A percentile compares a stretch with the other conserved stretches of the same genome.
phyloP scores from a whole-genome alignment of 225 moss, liverwort and hornwort species.

The Asterella californica region DNA sequence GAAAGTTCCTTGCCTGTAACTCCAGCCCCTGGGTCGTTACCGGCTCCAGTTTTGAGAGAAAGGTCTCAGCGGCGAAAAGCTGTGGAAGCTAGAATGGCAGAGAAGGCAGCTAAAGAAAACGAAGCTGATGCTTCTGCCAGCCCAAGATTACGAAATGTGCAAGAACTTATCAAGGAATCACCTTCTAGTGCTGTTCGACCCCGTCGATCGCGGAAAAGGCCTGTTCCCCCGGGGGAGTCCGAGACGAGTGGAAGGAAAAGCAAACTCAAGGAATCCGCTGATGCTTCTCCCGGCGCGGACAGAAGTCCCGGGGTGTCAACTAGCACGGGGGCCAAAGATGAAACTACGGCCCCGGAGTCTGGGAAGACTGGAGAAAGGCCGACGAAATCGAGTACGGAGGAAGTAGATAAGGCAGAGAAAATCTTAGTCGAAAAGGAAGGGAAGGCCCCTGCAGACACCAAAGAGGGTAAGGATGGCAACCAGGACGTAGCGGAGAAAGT shows the following conservation, averaged over 20 bases:
- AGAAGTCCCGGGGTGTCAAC: constrained; percentile 31
- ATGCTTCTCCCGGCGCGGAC: constrained; percentile 17
- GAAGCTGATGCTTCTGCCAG: constrained; percentile 23
- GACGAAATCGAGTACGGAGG: constrained; percentile 14
- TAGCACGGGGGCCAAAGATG: constrained; percentile 11
- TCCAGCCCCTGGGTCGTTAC: background rate
- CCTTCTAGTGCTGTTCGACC: constrained; percentile 26
- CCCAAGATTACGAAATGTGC: constrained; percentile 41
- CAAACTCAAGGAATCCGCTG: constrained; percentile 21
- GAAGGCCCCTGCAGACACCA: constrained; percentile 16
- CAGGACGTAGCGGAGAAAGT: constrained; percentile 21
- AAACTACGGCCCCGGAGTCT: constrained; percentile 13
- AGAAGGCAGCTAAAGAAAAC: constrained; percentile 35
- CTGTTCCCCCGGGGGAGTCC: constrained; percentile 33
- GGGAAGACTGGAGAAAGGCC: constrained; percentile 24
- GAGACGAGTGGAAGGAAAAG: constrained; percentile 38
- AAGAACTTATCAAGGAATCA: constrained; percentile 34
- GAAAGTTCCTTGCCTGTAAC: constrained; percentile 5
- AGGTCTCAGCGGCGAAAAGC: constrained; percentile 43
- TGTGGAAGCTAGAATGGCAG: constrained; percentile 43
- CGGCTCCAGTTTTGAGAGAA: constrained; percentile 31
- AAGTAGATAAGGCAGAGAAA: constrained; percentile 9
- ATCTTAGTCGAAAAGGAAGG: background rate
- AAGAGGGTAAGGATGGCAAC: constrained; percentile 19
- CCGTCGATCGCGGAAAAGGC: constrained; percentile 46